A percentile compares a stretch with the other conserved stretches of the same genome.
Evolutionary conservation across 2,329 filamentous ascomycete species (phyloP).

Genomic region (Epichloe gansuensis): DNA sequence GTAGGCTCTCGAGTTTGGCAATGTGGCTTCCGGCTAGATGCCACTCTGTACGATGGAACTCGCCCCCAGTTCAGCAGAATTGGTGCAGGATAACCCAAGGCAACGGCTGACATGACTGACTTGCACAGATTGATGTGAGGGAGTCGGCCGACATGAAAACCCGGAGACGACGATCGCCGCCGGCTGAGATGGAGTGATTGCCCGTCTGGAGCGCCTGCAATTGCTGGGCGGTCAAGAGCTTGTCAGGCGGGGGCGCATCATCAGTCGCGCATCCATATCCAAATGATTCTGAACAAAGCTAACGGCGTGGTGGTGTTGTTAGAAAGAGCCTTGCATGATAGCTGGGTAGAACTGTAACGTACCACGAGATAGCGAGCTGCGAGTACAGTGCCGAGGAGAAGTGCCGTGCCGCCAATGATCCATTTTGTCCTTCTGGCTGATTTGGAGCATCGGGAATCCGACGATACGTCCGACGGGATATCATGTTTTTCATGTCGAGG

Average conservation of each 20-base stretch:
- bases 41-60: constrained; percentile 25
- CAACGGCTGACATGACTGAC: constrained; percentile 25
- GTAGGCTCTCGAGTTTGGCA: constrained; percentile 22
- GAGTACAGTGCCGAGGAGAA: not conserved
- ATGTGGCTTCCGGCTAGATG: constrained; percentile 27
- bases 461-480: not conserved
- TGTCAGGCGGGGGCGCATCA: not conserved
- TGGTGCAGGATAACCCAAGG: constrained; percentile 25
- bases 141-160: constrained; percentile 27
- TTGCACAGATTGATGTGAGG: constrained; percentile 26
- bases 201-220: not conserved
- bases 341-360: not conserved
- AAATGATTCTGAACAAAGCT: not conserved
- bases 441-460: not conserved
- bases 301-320: not conserved
- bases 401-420: not conserved
- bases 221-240: constrained; percentile 1
- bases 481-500: not conserved
- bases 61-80: constrained; percentile 26
- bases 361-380: not conserved
- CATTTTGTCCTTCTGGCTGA: not conserved
- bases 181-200: constrained; percentile 4
- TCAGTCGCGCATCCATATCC: not conserved
- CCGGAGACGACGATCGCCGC: constrained; percentile 17
- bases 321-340: not conserved